phyloP scores from a whole-genome alignment of 2,329 filamentous ascomycete genomes.

The Clonostachys sp. region DNA sequence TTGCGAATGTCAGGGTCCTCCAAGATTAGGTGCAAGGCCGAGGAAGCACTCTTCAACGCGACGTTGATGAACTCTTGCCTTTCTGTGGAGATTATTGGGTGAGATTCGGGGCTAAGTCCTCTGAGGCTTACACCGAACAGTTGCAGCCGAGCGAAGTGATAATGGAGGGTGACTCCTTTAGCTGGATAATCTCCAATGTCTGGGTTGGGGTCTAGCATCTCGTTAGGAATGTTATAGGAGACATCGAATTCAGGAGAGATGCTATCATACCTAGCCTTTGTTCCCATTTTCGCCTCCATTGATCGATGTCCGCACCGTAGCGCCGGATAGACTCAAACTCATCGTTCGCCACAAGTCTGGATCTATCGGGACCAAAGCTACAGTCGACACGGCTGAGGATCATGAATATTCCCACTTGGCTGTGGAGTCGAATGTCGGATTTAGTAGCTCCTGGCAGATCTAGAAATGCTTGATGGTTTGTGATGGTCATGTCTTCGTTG shows the following conservation, averaged over 20 bases:
- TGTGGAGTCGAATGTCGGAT: constrained; percentile 46
- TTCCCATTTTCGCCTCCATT: constrained; percentile 29
- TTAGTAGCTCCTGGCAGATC: constrained; percentile 32
- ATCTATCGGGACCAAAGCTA: constrained; percentile 51
- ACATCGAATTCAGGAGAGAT: constrained; percentile 13
- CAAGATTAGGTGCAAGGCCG: constrained; percentile 18
- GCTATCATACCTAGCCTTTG: constrained; percentile 18
- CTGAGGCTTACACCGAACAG: constrained; percentile 42
- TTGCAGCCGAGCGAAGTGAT: constrained; percentile 33
- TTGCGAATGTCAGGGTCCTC: constrained; percentile 21
- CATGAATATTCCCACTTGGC: constrained; percentile 56
- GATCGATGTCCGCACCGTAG: constrained; percentile 23
- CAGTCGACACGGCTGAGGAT: constrained; percentile 53
- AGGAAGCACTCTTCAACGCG: constrained; percentile 28
- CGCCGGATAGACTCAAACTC: constrained; percentile 30
- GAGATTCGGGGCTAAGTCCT: constrained; percentile 14
- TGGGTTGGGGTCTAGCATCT: constrained; percentile 26
- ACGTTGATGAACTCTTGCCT: constrained; percentile 36
- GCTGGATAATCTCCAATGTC: constrained; percentile 24
- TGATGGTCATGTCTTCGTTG: constrained; percentile 51
- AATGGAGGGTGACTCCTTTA: constrained; percentile 44
- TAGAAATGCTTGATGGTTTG: constrained; percentile 51
- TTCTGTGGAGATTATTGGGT: constrained; percentile 34
- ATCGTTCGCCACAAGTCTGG: constrained; percentile 24
- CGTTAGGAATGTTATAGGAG: constrained; percentile 27